A percentile compares a stretch with the other conserved stretches of the same genome.
phyloP scores from a whole-genome alignment of 257 asterid genomes.

The Avicennia marina region DNA sequence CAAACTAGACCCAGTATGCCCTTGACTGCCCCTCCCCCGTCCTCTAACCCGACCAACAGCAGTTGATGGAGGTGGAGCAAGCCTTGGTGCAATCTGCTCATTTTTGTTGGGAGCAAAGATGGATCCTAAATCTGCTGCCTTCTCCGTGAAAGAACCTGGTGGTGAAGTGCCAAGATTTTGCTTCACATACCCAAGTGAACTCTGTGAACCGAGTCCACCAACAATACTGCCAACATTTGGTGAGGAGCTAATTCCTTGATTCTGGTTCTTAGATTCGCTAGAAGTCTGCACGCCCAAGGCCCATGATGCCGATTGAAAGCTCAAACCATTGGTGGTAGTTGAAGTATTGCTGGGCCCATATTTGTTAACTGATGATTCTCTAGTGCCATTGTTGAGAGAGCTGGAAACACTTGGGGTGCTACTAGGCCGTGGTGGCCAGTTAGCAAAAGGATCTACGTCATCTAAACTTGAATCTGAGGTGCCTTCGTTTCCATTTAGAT shows the following conservation, averaged over 20 bases:
- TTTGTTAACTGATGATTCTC: conserved; percentile 29
- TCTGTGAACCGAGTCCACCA: conserved; percentile 36
- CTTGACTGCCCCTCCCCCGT: conserved; percentile 77
- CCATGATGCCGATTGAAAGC: conserved; percentile 55
- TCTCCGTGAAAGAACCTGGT: conserved; percentile 32
- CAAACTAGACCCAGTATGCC: conserved; percentile 37
- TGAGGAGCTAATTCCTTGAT: conserved; percentile 44
- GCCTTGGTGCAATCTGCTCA: conserved; percentile 68
- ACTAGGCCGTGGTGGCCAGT: conserved; percentile 86
- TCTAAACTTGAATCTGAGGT: conserved; percentile 43
- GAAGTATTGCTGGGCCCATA: conserved; percentile 28
- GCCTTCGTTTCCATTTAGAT: conserved; percentile 39
- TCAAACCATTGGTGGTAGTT: conserved; percentile 39
- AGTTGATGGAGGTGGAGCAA: conserved; percentile 90
- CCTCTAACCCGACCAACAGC: conserved; percentile 89
- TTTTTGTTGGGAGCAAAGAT: conserved; percentile 70
- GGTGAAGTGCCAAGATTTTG: conserved; percentile 44
- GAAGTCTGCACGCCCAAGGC: conserved; percentile 37
- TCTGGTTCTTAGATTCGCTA: conserved; percentile 35
- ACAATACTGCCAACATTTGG: conserved; percentile 26
- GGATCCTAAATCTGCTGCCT: conserved; percentile 63
- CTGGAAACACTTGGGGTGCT: conserved; percentile 40
- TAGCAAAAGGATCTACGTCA: conserved; percentile 82
- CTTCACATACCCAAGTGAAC: conserved; percentile 57
- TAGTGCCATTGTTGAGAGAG: conserved; percentile 40